Conservation (phyloP, 495 filamentous ascomycete genomes). For the Aspergillus bertholletiae region DNA sequence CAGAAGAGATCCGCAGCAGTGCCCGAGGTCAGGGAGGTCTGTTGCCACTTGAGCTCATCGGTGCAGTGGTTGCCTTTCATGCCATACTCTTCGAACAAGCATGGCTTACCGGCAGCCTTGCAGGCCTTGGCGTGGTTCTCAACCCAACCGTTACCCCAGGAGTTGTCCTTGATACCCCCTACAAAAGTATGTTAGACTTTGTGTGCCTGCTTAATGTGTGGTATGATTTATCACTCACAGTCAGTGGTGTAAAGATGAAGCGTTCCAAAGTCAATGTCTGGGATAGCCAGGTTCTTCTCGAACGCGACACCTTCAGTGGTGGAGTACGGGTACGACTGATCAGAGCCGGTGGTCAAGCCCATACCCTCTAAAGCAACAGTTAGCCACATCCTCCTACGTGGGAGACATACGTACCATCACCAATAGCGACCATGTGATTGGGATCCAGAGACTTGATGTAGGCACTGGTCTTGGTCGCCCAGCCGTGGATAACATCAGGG, state of each 20-base stretch:
- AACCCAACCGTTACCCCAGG: conserved; percentile 57
- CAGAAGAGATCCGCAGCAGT: conserved; percentile 60
- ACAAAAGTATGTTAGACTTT: conserved; percentile 1
- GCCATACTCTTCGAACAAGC: conserved; percentile 68
- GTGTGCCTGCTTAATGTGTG: no score
- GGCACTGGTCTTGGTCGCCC: conserved; percentile 54
- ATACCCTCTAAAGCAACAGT: conserved; percentile 22
- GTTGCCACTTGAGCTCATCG: conserved; percentile 55
- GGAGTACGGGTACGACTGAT: conserved; percentile 56
- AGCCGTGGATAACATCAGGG: conserved; percentile 55
- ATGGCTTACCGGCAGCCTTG: conserved; percentile 56
- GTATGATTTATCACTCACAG: conserved; percentile 32
- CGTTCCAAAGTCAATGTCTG: conserved; percentile 61
- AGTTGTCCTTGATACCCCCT: conserved; percentile 34
- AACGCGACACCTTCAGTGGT: conserved; percentile 61
- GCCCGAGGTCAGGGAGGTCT: conserved; percentile 43
- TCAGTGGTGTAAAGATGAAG: conserved; percentile 60
- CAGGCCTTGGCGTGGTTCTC: conserved; percentile 54
- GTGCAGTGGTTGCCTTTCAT: conserved; percentile 32
- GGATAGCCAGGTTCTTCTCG: conserved; percentile 52
- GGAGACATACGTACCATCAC: conserved; percentile 40
- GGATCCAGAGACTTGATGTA: conserved; percentile 64
- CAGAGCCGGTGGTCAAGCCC: conserved; percentile 27
- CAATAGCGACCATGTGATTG: conserved; percentile 64
- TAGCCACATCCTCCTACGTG: neutral